These are phyloP conservation scores for Singerocomus inundabilis DNA, from an alignment of 1,284 basidiomycete species.

Conservation along the genomic window DNA sequence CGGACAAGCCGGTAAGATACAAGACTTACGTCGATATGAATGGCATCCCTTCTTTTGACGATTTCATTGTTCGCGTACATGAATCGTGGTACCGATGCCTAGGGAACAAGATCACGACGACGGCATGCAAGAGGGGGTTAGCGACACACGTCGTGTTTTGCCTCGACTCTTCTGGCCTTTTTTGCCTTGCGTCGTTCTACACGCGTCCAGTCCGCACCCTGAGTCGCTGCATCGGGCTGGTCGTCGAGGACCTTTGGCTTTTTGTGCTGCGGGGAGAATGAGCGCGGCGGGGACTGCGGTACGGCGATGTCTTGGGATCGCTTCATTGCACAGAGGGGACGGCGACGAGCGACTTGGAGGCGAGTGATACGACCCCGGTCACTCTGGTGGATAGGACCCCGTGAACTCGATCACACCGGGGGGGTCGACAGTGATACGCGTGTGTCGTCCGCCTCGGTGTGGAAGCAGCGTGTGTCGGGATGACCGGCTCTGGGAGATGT, in stretches of 20 bases:
- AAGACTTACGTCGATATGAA: conserved; percentile 70
- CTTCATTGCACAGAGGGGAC: conserved; percentile 32
- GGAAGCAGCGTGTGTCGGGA: too few species aligned
- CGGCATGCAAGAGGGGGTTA: too few species aligned
- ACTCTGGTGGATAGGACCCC: neutral
- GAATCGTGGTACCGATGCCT: conserved; percentile 70
- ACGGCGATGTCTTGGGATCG: conserved; percentile 30
- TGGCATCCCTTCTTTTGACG: conserved; percentile 62
- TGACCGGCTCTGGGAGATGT: too few species aligned
- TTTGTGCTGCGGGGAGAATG: conserved; percentile 31
- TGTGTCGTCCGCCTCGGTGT: too few species aligned
- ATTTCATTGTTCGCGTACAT: conserved; percentile 80
- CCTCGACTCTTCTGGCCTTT: conserved; percentile 60
- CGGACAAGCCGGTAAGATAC: neutral
- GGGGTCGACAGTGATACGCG: too few species aligned
- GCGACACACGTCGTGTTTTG: conserved; percentile 55
- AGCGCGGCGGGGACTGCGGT: conserved; percentile 11
- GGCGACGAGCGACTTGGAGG: neutral
- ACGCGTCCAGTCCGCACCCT: conserved; percentile 57
- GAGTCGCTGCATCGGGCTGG: conserved; percentile 17
- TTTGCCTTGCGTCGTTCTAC: conserved; percentile 77
- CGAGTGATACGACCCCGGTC: neutral
- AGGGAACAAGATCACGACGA: neutral
- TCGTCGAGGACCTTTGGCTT: conserved; percentile 34
- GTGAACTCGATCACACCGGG: too few species aligned